phyloP scores from a whole-genome alignment of 768 basidiomycete genomes.

The Tremella mesenterica region DNA sequence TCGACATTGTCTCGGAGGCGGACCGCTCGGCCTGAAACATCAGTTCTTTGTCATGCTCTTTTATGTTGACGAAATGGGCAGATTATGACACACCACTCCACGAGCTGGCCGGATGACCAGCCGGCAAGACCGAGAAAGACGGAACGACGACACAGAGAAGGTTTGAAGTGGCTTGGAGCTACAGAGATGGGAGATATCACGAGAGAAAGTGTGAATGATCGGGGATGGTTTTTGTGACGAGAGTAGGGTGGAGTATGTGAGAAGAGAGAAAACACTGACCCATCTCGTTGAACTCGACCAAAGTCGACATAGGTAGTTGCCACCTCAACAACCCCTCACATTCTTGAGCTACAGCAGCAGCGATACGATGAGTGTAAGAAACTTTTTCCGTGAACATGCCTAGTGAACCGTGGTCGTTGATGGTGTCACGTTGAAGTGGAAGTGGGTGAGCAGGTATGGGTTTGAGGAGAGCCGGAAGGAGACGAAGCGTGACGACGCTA shows the following conservation, averaged over 20 bases:
- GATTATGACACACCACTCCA: too few species aligned
- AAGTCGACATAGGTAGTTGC: slow-evolving; percentile 25
- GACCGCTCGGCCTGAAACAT: slow-evolving; percentile 25
- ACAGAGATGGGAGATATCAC: too few species aligned
- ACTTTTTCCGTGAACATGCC: slow-evolving; percentile 1
- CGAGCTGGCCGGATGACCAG: too few species aligned
- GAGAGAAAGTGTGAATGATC: neutral
- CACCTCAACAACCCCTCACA: slow-evolving; percentile 20
- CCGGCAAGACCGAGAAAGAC: too few species aligned
- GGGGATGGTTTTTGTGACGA: neutral
- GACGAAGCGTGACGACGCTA: slow-evolving; percentile 16
- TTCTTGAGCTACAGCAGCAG: slow-evolving; percentile 8
- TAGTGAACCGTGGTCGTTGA: neutral
- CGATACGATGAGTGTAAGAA: slow-evolving; percentile 13
- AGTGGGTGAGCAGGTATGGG: neutral
- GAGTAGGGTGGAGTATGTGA: neutral
- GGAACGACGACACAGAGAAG: too few species aligned
- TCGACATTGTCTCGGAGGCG: slow-evolving; percentile 29
- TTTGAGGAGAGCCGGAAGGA: slow-evolving; percentile 16
- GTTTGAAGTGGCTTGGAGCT: neutral
- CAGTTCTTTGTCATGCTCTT: neutral
- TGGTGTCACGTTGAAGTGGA: neutral
- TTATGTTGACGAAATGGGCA: too few species aligned
- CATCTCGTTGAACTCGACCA: slow-evolving; percentile 37
- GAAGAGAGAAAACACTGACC: slow-evolving; percentile 17